phyloP scores from a whole-genome alignment of 1,284 basidiomycete species.

The Megacollybia platyphylla region DNA sequence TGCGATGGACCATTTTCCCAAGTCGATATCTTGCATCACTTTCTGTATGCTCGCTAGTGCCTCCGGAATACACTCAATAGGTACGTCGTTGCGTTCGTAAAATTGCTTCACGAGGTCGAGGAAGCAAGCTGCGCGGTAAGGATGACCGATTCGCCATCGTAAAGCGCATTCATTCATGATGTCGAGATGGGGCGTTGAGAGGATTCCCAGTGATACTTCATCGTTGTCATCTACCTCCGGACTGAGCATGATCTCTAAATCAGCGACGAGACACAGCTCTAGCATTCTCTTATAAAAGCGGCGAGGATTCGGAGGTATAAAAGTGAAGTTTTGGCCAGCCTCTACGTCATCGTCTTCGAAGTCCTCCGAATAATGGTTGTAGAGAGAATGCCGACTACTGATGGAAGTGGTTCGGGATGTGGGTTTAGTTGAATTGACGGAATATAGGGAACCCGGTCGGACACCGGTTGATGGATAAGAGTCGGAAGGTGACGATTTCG shows the following conservation, averaged over 20 bases:
- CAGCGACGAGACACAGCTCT: slow-evolving; percentile 73
- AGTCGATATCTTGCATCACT: slow-evolving; percentile 52
- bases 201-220: slow-evolving; percentile 89
- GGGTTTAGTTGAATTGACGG: slow-evolving; percentile 17
- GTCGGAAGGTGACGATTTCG: slow-evolving; percentile 62
- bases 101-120: slow-evolving; percentile 80
- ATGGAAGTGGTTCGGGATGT: slow-evolving; percentile 42
- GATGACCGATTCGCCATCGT: slow-evolving; percentile 79
- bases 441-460: slow-evolving; percentile 45
- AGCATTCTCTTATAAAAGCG: slow-evolving; percentile 79
- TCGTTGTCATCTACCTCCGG: slow-evolving; percentile 87
- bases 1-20: slow-evolving; percentile 69
- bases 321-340: slow-evolving; percentile 70
- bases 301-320: slow-evolving; percentile 82
- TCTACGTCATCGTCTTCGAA: slow-evolving; percentile 51
- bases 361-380: slow-evolving; percentile 20
- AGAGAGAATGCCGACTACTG: slow-evolving; percentile 51
- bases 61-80: slow-evolving; percentile 89
- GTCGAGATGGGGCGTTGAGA: slow-evolving; percentile 74
- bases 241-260: slow-evolving; percentile 82
- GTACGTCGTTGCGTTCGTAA: slow-evolving; percentile 85
- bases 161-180: slow-evolving; percentile 81
- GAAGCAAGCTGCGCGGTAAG: slow-evolving; percentile 74
- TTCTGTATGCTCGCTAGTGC: slow-evolving; percentile 68
- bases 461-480: slow-evolving; percentile 25